Evolutionary conservation across 768 basidiomycete species (phyloP).

Genomic region (Sarcomyxa edulis): DNA sequence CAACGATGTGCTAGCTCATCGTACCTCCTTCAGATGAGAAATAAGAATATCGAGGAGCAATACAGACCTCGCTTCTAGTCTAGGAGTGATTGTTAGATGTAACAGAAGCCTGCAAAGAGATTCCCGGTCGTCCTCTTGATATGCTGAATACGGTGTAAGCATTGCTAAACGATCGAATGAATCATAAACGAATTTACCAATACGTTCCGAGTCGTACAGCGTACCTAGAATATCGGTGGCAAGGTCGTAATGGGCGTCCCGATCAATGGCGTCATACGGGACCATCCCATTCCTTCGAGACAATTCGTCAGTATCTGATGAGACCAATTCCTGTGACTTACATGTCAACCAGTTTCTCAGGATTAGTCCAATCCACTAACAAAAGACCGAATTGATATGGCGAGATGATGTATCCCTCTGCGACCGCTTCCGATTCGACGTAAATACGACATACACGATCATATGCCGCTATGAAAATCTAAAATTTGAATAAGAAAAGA

Average conservation of each 20-base stretch:
- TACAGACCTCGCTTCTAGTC: slow-evolving; percentile 29
- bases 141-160: neutral
- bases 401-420: slow-evolving; percentile 69
- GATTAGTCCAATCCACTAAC: slow-evolving; percentile 87
- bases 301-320: too few species aligned
- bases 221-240: slow-evolving; percentile 49
- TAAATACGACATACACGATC: slow-evolving; percentile 52
- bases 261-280: slow-evolving; percentile 11
- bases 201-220: slow-evolving; percentile 41
- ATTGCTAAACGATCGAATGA: neutral
- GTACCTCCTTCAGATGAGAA: slow-evolving; percentile 45
- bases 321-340: too few species aligned
- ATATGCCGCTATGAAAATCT: slow-evolving; percentile 73
- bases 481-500: too few species aligned
- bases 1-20: slow-evolving; percentile 2
- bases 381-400: slow-evolving; percentile 73
- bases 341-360: slow-evolving; percentile 57
- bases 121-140: slow-evolving; percentile 56
- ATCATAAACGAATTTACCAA: slow-evolving; percentile 25
- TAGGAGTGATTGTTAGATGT: slow-evolving; percentile 49
- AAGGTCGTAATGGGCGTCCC: slow-evolving; percentile 49
- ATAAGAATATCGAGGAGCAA: slow-evolving; percentile 45
- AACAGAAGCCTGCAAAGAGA: slow-evolving; percentile 56
- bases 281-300: neutral
- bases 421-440: slow-evolving; percentile 62